A percentile compares a stretch with the other conserved stretches of the same genome.
Evolutionary conservation across 2,329 filamentous ascomycete species (phyloP).

Genomic region (Ophiostoma australiae): DNA sequence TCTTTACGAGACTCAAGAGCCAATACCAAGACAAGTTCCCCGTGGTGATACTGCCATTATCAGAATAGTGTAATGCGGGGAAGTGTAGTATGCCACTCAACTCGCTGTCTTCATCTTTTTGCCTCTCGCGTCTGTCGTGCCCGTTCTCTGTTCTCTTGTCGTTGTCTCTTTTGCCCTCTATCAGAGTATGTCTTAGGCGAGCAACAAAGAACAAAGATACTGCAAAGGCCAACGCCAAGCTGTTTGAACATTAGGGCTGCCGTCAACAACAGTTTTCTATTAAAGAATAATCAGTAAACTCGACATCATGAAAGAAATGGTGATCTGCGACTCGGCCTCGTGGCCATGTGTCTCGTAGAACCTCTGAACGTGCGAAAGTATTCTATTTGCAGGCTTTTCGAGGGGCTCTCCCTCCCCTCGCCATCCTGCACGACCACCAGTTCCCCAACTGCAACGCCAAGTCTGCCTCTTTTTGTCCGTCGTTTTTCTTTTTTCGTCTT

Average conservation of each 20-base stretch:
- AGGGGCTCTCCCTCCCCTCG: no score
- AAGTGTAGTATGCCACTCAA: background rate
- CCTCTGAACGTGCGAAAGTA: no score
- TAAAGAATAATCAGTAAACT: no score
- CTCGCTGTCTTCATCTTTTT: background rate
- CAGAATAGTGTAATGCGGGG: background rate
- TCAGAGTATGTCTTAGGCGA: background rate
- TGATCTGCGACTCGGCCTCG: background rate
- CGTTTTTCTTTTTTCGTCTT: no score
- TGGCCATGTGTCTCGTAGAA: background rate
- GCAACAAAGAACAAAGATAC: background rate
- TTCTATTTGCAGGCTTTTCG: no score
- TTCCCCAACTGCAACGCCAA: background rate
- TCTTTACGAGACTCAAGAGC: background rate
- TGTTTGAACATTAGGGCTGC: no score
- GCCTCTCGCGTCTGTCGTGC: no score
- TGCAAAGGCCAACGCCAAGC: background rate
- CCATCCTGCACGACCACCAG: background rate
- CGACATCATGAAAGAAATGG: no score
- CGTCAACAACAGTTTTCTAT: no score
- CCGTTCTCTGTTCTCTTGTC: no score
- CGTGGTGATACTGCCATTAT: background rate
- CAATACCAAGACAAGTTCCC: constrained; percentile 5
- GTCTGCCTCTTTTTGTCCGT: background rate
- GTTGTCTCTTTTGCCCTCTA: background rate